Conservation (phyloP, 176 grass and related monocot species). For the Oryza meyeriana region DNA sequence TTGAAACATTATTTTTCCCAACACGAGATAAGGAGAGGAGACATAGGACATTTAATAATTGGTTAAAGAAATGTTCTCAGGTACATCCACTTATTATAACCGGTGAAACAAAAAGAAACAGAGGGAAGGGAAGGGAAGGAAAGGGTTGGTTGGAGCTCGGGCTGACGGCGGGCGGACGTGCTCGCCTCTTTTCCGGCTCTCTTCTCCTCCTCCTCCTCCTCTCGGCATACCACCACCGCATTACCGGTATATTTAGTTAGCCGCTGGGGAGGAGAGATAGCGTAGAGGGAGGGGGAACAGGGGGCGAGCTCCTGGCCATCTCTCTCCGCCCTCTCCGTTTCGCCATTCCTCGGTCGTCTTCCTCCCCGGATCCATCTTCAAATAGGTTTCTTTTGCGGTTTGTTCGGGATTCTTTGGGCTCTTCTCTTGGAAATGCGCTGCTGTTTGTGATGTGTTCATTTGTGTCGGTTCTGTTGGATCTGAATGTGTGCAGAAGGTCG, state of each 20-base stretch:
- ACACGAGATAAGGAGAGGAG: not conserved
- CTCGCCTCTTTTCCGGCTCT: conserved; percentile 29
- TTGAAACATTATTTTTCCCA: conserved; percentile 14
- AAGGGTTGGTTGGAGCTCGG: conserved; percentile 15
- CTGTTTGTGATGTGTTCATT: not conserved
- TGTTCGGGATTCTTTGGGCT: not conserved
- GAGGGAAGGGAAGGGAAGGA: not conserved
- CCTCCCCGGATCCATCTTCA: conserved; percentile 38
- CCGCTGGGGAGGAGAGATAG: not conserved
- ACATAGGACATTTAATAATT: conserved; percentile 8
- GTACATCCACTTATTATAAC: conserved; percentile 10
- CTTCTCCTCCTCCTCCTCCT: not conserved
- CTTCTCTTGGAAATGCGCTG: conserved; percentile 14
- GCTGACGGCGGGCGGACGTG: conserved; percentile 55
- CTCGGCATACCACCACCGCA: conserved; percentile 30
- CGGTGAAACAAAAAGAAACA: not conserved
- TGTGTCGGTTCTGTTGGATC: conserved; percentile 33
- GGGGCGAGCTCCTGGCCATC: conserved; percentile 25
- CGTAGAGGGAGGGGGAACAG: not conserved
- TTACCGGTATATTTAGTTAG: conserved; percentile 57
- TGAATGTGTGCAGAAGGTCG: conserved; percentile 31
- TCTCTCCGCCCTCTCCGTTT: conserved; percentile 15
- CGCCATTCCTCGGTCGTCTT: not conserved
- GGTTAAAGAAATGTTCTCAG: conserved; percentile 18
- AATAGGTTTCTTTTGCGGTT: not conserved